Percentiles rank a stretch among this genome's conserved stretches.
These are phyloP conservation scores for Verticillium nubilum DNA, from an alignment of 2,329 filamentous ascomycete species.

Conservation along the genomic window DNA sequence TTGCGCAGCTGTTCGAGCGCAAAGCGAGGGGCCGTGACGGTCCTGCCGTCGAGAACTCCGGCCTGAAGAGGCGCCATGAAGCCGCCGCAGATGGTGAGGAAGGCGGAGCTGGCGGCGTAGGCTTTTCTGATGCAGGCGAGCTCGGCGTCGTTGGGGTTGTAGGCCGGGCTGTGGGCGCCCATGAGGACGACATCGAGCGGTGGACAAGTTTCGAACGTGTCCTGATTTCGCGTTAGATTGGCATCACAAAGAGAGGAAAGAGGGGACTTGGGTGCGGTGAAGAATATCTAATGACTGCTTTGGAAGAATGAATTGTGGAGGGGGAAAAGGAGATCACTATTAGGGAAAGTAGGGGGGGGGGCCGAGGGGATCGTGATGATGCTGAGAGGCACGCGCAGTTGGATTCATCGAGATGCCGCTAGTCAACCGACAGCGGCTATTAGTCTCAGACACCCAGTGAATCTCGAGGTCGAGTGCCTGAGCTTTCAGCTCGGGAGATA, in stretches of 20 bases:
- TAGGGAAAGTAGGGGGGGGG: fast-evolving
- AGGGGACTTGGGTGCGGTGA: too few relatives aligned
- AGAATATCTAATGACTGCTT: too few relatives aligned
- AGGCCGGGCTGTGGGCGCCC: constrained; percentile 24
- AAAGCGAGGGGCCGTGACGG: constrained; percentile 26
- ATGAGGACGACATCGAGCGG: constrained; percentile 34
- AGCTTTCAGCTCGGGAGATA: constrained; percentile 9
- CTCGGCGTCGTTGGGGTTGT: constrained; percentile 25
- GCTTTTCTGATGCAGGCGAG: constrained; percentile 28
- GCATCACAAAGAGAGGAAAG: too few relatives aligned
- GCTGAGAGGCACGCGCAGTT: constrained; percentile 16
- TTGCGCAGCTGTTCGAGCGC: constrained; percentile 20
- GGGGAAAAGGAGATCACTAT: too few relatives aligned
- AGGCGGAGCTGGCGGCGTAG: constrained; percentile 27
- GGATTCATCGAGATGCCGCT: constrained; percentile 20
- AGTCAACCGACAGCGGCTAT: constrained; percentile 14
- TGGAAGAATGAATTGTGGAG: too few relatives aligned
- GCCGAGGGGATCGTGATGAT: not conserved
- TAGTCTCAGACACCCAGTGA: constrained; percentile 27
- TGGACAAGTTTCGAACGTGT: constrained; percentile 32
- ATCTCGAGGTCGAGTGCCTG: constrained; percentile 22
- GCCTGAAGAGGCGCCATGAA: constrained; percentile 23
- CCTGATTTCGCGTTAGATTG: constrained; percentile 16
- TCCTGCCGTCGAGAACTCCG: constrained; percentile 30
- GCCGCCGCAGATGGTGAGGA: constrained; percentile 34